phyloP scores from a whole-genome alignment of 2,329 filamentous ascomycete genomes.

The Cladosporium sp. region DNA sequence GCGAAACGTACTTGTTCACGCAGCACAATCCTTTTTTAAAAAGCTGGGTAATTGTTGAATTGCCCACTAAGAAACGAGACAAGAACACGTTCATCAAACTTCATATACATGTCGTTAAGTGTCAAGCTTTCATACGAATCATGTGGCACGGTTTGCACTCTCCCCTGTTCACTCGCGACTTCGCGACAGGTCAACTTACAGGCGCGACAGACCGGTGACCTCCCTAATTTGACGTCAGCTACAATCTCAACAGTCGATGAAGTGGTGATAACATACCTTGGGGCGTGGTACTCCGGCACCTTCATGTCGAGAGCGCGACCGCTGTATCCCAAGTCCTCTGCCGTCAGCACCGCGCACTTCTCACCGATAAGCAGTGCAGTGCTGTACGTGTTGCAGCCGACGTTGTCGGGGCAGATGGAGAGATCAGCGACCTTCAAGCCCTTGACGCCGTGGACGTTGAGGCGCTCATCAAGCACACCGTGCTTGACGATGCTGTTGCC shows the following conservation, averaged over 20 bases:
- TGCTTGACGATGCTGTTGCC: conserved; percentile 71
- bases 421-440: conserved; percentile 76
- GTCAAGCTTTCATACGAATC: not conserved
- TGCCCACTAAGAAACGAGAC: too few species aligned
- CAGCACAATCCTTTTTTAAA: too few species aligned
- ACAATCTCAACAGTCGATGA: too few species aligned
- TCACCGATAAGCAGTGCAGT: conserved; percentile 71
- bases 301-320: conserved; percentile 75
- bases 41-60: too few species aligned
- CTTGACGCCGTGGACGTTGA: conserved; percentile 76
- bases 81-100: not conserved
- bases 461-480: conserved; percentile 68
- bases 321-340: conserved; percentile 72
- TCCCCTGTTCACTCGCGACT: not conserved
- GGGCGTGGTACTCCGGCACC: conserved; percentile 55
- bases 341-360: conserved; percentile 69
- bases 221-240: conserved; percentile 33
- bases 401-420: conserved; percentile 42
- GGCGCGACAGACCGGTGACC: conserved; percentile 42
- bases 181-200: conserved; percentile 34
- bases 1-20: too few species aligned
- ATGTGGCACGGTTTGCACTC: not conserved
- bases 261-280: conserved; percentile 21
- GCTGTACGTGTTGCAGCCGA: conserved; percentile 50
- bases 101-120: conserved; percentile 3